Percentiles rank a stretch among this genome's conserved stretches.
These are phyloP conservation scores for Phaeosphaeriaceae sp. DNA, from an alignment of 2,329 filamentous ascomycete species.

Conservation along the genomic window DNA sequence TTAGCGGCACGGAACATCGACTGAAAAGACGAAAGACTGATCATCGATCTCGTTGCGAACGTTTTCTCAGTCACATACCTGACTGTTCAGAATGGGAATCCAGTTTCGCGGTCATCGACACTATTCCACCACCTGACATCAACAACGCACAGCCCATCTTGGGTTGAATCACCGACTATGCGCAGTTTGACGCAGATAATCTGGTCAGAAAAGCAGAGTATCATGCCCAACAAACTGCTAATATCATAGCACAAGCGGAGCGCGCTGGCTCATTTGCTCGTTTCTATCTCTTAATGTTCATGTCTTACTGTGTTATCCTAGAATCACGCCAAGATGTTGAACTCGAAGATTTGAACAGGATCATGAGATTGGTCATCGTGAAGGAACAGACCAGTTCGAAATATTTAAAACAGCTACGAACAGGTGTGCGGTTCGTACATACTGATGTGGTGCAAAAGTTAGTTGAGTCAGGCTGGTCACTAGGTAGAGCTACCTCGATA, in stretches of 20 bases:
- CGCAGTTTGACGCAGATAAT: not conserved
- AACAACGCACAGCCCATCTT: not conserved
- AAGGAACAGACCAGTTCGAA: not conserved
- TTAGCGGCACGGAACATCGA: not conserved
- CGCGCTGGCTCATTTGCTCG: not conserved
- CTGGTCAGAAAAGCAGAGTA: not conserved
- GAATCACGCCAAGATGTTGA: not conserved
- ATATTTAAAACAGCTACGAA: not conserved
- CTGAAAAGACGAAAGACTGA: not conserved
- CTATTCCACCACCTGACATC: not conserved
- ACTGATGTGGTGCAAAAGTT: not conserved
- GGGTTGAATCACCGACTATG: not conserved
- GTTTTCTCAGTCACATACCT: not conserved
- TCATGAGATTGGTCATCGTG: not conserved
- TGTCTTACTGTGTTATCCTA: not conserved
- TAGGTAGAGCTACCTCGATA: not conserved
- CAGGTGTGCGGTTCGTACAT: not conserved
- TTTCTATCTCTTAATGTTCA: not conserved
- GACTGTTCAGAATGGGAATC: not conserved
- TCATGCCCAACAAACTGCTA: not conserved
- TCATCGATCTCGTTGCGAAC: not conserved
- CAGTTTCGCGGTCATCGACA: not conserved
- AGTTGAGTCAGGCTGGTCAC: not conserved
- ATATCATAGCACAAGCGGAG: not conserved
- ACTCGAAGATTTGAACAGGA: not conserved